Base-by-base conservation (phyloP, 2,329 filamentous ascomycete genomes). In the Purpureocillium takamizusanense region DNA sequence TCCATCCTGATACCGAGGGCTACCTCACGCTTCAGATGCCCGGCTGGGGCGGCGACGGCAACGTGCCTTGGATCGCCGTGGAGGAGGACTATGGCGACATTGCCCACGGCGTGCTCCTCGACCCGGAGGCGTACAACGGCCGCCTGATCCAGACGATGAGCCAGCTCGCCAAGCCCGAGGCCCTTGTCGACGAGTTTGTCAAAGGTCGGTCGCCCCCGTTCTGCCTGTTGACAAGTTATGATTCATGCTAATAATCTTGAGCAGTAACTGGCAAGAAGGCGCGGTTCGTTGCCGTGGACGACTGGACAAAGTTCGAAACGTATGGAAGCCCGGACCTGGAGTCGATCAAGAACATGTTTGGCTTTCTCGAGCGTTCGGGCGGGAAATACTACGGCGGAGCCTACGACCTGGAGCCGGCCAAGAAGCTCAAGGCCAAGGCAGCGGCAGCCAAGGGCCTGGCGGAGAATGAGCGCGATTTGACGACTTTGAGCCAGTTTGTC, bases 11-110 rank as follows among this genome's bases (percentile, higher is more conserved):
- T 17, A 50, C 52, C 0, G 62, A 66, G 12, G 62, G 56, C 4
- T 53, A 50, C 17, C 40, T 64, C 3, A 63, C 62, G 2, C 54
- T 66, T 32, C 40, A 43, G 3, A 40, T 51, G 2, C 65, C 66
- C 2, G 48, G 45, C 7, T 64, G 62, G 60, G 66, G 64, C 3
- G 64, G 63, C 1, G 54, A 43, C 11, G 47, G 51, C 2, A 41
- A 53, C 35, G 49, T 66, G 0, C 64, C 62, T 0, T 65, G 60
- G 43, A 54, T 69, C 17, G 51, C 54, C 18, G 59, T 68, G 3
- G 44, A 42, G 1, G 55, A 63, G 27, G 65, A 70, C 46, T 69
- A 56, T 39, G 66, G 66, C 4, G 66, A 69, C 37, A 53, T 69
- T 14, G 59, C 69, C 10, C 66, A 70, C 21, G 66, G 64, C 3